A percentile compares a stretch with the other conserved stretches of the same genome.
phyloP scores from a whole-genome alignment of 2,329 filamentous ascomycete genomes.

The Hirsutella minnesotensis region DNA sequence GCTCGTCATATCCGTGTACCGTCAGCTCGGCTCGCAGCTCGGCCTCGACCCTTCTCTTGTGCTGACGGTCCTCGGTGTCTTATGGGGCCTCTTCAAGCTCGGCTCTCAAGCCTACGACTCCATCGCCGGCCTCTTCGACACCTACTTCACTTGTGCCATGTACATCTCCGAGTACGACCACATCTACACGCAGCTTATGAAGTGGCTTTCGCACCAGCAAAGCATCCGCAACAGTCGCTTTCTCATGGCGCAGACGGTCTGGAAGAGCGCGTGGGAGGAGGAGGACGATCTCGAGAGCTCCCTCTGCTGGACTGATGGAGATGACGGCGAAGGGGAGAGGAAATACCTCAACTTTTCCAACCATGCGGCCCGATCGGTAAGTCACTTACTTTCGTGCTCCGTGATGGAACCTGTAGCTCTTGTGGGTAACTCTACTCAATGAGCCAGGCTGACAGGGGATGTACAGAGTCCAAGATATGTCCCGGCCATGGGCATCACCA shows the following conservation, averaged over 20 bases:
- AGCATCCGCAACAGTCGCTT: constrained; percentile 37
- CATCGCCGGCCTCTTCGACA: constrained; percentile 23
- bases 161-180: constrained; percentile 43
- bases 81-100: constrained; percentile 33
- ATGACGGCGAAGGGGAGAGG: constrained; percentile 20
- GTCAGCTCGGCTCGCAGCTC: constrained; percentile 29
- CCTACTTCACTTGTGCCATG: constrained; percentile 38
- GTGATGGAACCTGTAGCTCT: not conserved
- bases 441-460: not conserved
- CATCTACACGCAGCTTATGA: constrained; percentile 46
- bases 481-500: constrained; percentile 39
- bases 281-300: constrained; percentile 24
- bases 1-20: constrained; percentile 32
- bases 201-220: constrained; percentile 43
- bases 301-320: not conserved
- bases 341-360: constrained; percentile 47
- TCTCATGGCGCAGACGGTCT: constrained; percentile 43
- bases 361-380: constrained; percentile 38
- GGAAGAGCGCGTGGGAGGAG: constrained; percentile 44
- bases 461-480: constrained; percentile 37
- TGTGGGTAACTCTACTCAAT: not conserved
- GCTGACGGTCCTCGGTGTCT: constrained; percentile 30
- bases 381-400: constrained; percentile 7
- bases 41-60: constrained; percentile 37
- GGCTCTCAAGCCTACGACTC: constrained; percentile 21